Evolutionary conservation across 306 rosid species (phyloP), one percentile per base, ranked within the genome.

Genomic region (Crataegus laevigata): DNA sequence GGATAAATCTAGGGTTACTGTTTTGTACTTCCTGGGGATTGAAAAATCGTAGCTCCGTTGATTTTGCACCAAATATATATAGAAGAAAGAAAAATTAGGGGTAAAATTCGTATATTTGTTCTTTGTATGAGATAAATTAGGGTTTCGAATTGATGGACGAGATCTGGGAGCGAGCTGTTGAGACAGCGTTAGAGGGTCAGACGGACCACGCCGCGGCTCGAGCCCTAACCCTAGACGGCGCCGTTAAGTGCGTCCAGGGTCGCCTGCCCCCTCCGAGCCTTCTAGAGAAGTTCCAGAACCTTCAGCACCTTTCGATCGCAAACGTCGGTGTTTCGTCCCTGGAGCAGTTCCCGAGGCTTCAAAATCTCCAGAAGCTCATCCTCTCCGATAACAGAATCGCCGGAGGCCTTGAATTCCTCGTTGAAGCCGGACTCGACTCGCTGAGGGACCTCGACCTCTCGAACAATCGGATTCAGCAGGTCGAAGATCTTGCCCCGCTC

Each of bases 131-230:
- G 87, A 88, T 79, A 55, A 63, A 50, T 83, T 79, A 82, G 74
- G 80, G 82, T 73, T 68, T 74, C 83, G 61, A 80, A 84, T 87
- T 88, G 81, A 93, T 93, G 98, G 98, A 93, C 75, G 98, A 90
- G 96, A 93, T 93, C 89, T 93, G 98, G 98, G 98, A 93, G 82
- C 84, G 90, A 65, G 98, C 98, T 64, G 91, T 93, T 38, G 98
- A 93, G 79, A 89, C 96, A 64, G 98, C 98, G 74, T 81, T 93
- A 63, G 96, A 89, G 77, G 96, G 96, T 59, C 89, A 90, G 74
- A 85, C 85, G 0, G 92, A 93, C 84, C 85, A 69, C 72, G 91
- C 91, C 22, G 75, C 96, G 22, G 89, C 89, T 69, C 84, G 89
- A 55, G 81, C 87, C 29, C 78, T 93, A 73, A 93, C 98, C 52